Base-by-base conservation (phyloP, 148 eudicot species). In the Diospyros lotus region DNA sequence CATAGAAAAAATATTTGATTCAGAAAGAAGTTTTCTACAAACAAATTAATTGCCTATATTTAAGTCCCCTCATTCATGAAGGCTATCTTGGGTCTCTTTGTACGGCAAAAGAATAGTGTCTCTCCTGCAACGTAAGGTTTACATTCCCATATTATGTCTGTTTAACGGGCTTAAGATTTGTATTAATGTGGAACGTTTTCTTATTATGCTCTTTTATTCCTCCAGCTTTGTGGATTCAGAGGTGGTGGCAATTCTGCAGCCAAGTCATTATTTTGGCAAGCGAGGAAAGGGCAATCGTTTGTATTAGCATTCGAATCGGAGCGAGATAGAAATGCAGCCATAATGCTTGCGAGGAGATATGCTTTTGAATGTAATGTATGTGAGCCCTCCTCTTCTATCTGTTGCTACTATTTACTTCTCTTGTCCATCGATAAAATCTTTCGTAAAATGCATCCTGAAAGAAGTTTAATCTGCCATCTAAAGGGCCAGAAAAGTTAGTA, bases 221-320 rank as follows among this genome's bases (percentile, higher is more conserved):
- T 73, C 39, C 85, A 94, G 98, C 80, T 94, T 44, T 92, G 96
- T 69, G 98, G 98, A 69, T 92, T 90, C 58, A 85, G 98, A 89
- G 98, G 94, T 64, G 96, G 97, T 12, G 96, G 97, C 55, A 90
- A 94, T 79, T 87, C 87, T 46, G 96, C 98, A 40, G 90, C 96
- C 7, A 92, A 92, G 83, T 89, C 98, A 71, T 81, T 92, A 78
- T 94, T 86, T 80, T 94, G 96, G 97, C 97, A 90, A 85, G 84
- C 88, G n/a, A 85, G 96, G 68, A 94, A 89, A 76, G 96, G 94
- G 7, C 86, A 89, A 45, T 89, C 93, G 3, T 94, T 87, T 59
- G 92, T 90, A 41, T 58, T 94, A 64, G 88, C 89, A 68, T 92
- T 92, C 62, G 93, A 90, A 65, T 82, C 93, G 2, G 97, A 94